Evolutionary conservation across 306 rosid genomes (phyloP).

Genomic region (Cercis canadensis): DNA sequence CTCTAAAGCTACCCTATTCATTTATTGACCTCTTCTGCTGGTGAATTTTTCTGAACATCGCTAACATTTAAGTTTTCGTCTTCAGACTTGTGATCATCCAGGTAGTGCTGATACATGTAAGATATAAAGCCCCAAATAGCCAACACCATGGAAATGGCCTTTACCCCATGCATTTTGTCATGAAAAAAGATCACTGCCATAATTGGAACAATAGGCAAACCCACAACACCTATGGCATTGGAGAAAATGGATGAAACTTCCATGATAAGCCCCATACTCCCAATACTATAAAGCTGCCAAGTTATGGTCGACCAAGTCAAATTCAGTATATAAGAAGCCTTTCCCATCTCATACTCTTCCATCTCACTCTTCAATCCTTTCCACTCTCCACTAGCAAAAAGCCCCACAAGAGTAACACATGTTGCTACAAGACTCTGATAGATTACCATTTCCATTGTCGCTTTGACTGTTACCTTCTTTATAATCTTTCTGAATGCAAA

Average conservation of each 20-base stretch:
- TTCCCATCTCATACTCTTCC: constrained; percentile 46
- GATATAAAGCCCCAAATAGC: constrained; percentile 64
- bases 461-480: constrained; percentile 44
- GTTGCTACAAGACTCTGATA: constrained; percentile 34
- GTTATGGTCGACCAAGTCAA: constrained; percentile 43
- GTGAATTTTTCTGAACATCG: neutral
- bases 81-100: constrained; percentile 40
- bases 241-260: constrained; percentile 66
- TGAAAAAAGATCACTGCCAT: constrained; percentile 54
- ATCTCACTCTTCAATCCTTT: constrained; percentile 41
- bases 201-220: constrained; percentile 58
- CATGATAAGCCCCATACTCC: constrained; percentile 47
- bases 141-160: constrained; percentile 54
- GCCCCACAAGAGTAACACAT: constrained; percentile 35
- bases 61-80: too few relatives aligned
- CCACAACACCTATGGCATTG: constrained; percentile 50
- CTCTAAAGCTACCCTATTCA: neutral
- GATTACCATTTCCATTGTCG: constrained; percentile 37
- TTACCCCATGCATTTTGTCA: constrained; percentile 53
- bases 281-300: constrained; percentile 46
- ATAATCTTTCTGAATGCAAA: constrained; percentile 42
- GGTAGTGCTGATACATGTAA: constrained; percentile 54
- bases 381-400: constrained; percentile 61
- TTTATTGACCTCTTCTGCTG: neutral
- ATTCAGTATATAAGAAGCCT: constrained; percentile 46